These are phyloP conservation scores for Rhodotorula mucilaginosa DNA, from an alignment of 1,284 basidiomycete species.

Conservation along the genomic window DNA sequence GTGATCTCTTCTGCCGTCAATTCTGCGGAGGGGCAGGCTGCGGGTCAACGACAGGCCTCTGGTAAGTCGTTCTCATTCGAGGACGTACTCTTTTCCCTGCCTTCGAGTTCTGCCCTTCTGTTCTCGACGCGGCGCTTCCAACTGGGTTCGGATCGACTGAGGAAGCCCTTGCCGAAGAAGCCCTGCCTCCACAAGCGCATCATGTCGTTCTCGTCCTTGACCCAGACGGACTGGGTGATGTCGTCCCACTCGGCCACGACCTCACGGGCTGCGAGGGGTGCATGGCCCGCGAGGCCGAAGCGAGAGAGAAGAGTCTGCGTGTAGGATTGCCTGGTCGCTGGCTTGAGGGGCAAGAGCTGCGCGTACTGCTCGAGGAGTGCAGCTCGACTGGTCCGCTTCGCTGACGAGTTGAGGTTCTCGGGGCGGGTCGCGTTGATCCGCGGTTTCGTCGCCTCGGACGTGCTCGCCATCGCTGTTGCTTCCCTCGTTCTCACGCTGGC, in stretches of 20 bases:
- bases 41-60: not conserved
- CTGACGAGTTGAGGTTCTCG: conserved; percentile 25
- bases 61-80: not conserved
- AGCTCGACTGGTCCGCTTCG: conserved; percentile 25
- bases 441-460: not conserved
- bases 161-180: conserved; percentile 94
- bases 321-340: conserved; percentile 47
- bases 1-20: conserved; percentile 83
- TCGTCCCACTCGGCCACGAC: conserved; percentile 66
- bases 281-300: conserved; percentile 43
- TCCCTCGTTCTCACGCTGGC: not conserved
- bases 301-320: conserved; percentile 62
- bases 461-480: not conserved
- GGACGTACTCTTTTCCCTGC: conserved; percentile 53
- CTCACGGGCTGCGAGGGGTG: conserved; percentile 61
- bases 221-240: conserved; percentile 74
- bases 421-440: conserved; percentile 25
- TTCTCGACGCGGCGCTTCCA: conserved; percentile 67
- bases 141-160: conserved; percentile 89
- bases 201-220: conserved; percentile 62
- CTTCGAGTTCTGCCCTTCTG: conserved; percentile 62
- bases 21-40: conserved; percentile 50
- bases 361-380: conserved; percentile 26
- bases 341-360: conserved; percentile 32
- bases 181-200: conserved; percentile 79